These are phyloP conservation scores for Purshia tridentata DNA, from an alignment of 306 rosid genomes.

Conservation along the genomic window DNA sequence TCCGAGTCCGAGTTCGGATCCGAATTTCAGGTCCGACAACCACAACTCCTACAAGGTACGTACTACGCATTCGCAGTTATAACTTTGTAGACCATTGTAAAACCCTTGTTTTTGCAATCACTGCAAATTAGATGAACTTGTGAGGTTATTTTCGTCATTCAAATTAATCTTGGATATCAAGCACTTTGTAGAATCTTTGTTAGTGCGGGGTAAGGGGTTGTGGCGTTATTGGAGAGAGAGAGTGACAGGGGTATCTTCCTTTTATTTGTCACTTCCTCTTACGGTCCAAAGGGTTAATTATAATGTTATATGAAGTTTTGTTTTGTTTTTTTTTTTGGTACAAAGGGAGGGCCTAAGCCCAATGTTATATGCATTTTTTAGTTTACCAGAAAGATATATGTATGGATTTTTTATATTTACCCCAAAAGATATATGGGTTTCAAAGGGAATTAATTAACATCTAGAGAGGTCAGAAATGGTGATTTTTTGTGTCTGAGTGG, in stretches of 20 bases:
- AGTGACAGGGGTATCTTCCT: neutral
- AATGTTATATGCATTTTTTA: no score
- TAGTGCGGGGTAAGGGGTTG: neutral
- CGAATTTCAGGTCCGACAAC: slow-evolving; percentile 29
- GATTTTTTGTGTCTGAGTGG: neutral
- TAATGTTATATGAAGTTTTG: no score
- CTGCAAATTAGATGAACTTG: neutral
- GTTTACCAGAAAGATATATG: no score
- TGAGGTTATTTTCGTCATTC: neutral
- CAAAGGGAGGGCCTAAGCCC: no score
- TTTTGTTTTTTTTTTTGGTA: no score
- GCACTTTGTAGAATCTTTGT: neutral
- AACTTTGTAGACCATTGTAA: neutral
- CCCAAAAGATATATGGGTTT: no score
- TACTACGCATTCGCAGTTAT: neutral
- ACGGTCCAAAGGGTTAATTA: neutral
- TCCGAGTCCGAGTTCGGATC: slow-evolving; percentile 32
- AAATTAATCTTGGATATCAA: neutral
- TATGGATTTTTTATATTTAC: no score
- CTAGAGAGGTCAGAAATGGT: neutral
- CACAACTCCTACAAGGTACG: slow-evolving; percentile 36
- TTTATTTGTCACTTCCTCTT: slow-evolving; percentile 17
- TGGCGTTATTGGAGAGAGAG: neutral
- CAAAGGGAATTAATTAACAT: no score
- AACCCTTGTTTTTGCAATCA: neutral